These are phyloP conservation scores for Volutella citrinella DNA, from an alignment of 2,329 filamentous ascomycete genomes.

Conservation along the genomic window DNA sequence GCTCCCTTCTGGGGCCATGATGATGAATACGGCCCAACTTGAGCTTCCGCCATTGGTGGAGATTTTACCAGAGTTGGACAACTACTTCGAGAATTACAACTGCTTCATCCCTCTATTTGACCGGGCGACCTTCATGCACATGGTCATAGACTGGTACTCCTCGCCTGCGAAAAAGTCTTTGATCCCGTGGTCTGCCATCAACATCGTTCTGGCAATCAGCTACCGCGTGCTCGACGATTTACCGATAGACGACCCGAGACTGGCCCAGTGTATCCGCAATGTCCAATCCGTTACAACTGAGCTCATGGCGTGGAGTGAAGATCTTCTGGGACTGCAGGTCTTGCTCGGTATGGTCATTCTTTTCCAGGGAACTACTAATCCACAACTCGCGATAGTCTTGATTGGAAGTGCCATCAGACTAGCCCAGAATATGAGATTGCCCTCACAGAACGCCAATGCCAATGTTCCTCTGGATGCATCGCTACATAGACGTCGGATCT, in stretches of 20 bases:
- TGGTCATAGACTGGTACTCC: constrained; percentile 32
- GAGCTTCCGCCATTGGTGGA: constrained; percentile 16
- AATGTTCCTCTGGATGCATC: constrained; percentile 2
- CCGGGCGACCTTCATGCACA: constrained; percentile 30
- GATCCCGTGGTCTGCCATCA: constrained; percentile 32
- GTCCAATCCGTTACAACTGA: constrained; percentile 30
- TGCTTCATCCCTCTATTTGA: constrained; percentile 31
- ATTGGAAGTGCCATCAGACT: constrained; percentile 31
- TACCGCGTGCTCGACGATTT: constrained; percentile 22
- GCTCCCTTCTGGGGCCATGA: neutral
- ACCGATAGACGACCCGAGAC: constrained; percentile 13
- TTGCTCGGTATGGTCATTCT: constrained; percentile 33
- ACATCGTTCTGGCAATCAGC: constrained; percentile 32
- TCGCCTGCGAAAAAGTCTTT: constrained; percentile 12
- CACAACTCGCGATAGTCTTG: constrained; percentile 29
- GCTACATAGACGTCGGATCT: constrained; percentile 29
- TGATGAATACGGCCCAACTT: constrained; percentile 1
- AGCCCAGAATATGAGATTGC: constrained; percentile 30
- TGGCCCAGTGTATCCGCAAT: constrained; percentile 27
- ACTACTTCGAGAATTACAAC: constrained; percentile 19
- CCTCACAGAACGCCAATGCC: constrained; percentile 18
- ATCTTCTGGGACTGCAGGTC: constrained; percentile 31
- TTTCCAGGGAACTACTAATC: constrained; percentile 29
- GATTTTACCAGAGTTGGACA: constrained; percentile 16
- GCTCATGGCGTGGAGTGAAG: constrained; percentile 27